Conservation (phyloP, 2,329 filamentous ascomycete species). For the Fusarium burgessii region DNA sequence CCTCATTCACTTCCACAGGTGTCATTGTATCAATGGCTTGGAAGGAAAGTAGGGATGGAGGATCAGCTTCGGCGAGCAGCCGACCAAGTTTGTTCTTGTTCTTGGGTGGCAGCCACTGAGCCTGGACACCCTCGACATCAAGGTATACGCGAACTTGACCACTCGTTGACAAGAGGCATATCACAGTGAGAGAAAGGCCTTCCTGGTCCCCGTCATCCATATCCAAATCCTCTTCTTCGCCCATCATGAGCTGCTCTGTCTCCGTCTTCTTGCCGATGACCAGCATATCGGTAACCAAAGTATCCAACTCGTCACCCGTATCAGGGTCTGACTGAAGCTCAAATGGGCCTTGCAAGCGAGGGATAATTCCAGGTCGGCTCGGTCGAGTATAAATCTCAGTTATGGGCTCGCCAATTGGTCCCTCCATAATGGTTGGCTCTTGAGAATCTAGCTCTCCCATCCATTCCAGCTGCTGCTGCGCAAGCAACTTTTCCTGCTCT, state of each 20-base stretch:
- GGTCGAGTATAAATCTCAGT: conserved; percentile 70
- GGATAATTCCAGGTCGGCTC: conserved; percentile 67
- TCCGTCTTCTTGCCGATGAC: conserved; percentile 73
- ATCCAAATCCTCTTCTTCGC: conserved; percentile 73
- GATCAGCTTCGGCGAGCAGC: conserved; percentile 53
- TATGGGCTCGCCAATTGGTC: conserved; percentile 59
- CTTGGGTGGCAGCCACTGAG: conserved; percentile 73
- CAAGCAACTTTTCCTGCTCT: conserved; percentile 65
- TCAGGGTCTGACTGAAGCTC: conserved; percentile 67
- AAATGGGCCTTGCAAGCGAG: conserved; percentile 73
- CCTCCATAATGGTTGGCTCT: conserved; percentile 68
- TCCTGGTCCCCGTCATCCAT: conserved; percentile 68
- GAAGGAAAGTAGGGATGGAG: conserved; percentile 68
- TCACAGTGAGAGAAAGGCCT: conserved; percentile 69
- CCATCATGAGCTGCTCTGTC: conserved; percentile 69
- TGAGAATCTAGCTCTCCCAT: conserved; percentile 75
- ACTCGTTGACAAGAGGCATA: conserved; percentile 71
- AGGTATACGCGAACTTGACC: conserved; percentile 72
- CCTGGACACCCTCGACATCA: conserved; percentile 71
- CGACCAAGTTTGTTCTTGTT: conserved; percentile 61
- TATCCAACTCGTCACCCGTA: conserved; percentile 67
- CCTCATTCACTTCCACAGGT: conserved; percentile 65
- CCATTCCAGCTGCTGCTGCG: conserved; percentile 75
- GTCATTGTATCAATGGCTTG: conserved; percentile 72
- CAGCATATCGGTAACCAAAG: conserved; percentile 70